Percentiles rank a stretch among this genome's conserved stretches.
Conservation (phyloP, 2,329 filamentous ascomycete species). For the Fusarium dimerum region DNA sequence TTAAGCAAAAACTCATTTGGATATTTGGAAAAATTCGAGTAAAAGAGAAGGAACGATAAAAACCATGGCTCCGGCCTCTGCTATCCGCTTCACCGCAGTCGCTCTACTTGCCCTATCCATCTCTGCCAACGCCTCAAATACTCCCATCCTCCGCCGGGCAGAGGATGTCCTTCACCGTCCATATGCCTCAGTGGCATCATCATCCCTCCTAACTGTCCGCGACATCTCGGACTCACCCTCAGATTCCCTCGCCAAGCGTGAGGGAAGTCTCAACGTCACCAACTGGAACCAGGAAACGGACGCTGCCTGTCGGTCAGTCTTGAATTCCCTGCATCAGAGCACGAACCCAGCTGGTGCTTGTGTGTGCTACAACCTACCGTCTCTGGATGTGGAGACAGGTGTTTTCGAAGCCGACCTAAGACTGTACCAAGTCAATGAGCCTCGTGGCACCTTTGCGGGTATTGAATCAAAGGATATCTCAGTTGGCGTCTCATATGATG, state of each 20-base stretch:
- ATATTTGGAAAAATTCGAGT: constrained; percentile 1
- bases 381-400: constrained; percentile 66
- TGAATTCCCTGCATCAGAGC: constrained; percentile 57
- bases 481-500: constrained; percentile 55
- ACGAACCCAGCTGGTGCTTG: constrained; percentile 76
- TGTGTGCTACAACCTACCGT: constrained; percentile 80
- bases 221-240: constrained; percentile 19
- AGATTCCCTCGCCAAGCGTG: constrained; percentile 39
- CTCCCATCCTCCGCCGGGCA: constrained; percentile 25
- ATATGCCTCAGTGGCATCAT: constrained; percentile 24
- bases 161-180: constrained; percentile 34
- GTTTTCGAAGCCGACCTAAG: constrained; percentile 77
- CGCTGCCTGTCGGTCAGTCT: constrained; percentile 58
- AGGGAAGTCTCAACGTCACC: constrained; percentile 53
- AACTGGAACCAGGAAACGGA: constrained; percentile 58
- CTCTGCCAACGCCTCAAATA: constrained; percentile 18
- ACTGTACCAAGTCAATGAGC: constrained; percentile 67
- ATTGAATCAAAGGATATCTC: constrained; percentile 54
- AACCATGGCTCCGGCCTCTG: constrained; percentile 23
- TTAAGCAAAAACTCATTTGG: no score
- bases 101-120: constrained; percentile 16
- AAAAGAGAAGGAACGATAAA: constrained; percentile 4
- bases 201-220: constrained; percentile 17
- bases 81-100: constrained; percentile 18
- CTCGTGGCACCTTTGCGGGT: constrained; percentile 54